phyloP scores from a whole-genome alignment of 2,329 filamentous ascomycete species.

The Penicillium olsonii region DNA sequence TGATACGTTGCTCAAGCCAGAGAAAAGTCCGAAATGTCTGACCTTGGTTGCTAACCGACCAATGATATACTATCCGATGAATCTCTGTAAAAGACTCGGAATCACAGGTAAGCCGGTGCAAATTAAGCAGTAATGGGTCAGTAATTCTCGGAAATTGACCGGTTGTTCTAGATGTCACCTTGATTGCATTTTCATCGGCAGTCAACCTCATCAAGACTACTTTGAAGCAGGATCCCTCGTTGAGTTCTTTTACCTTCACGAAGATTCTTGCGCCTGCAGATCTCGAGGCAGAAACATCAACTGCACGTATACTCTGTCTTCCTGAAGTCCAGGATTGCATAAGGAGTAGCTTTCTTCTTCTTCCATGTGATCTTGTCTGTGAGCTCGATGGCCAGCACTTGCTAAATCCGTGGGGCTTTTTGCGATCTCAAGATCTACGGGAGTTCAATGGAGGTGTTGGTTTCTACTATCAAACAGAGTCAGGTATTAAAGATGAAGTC shows the following conservation, averaged over 20 bases:
- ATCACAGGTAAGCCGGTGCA: background rate
- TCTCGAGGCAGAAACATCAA: background rate
- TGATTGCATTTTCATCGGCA: background rate
- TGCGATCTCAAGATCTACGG: background rate
- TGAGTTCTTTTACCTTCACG: background rate
- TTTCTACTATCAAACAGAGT: background rate
- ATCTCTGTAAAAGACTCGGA: background rate
- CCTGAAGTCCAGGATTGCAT: conserved; percentile 2
- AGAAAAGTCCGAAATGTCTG: conserved; percentile 1
- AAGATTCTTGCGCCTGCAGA: background rate
- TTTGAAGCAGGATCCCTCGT: background rate
- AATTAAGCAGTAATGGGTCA: background rate
- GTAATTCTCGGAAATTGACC: background rate
- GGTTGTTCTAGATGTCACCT: conserved; percentile 1
- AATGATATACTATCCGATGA: conserved; percentile 1
- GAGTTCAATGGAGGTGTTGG: background rate
- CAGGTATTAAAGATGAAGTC: background rate
- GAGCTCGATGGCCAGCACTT: background rate
- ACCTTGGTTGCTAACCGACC: conserved; percentile 2
- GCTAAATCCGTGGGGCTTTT: background rate
- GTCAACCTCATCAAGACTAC: background rate
- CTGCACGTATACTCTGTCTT: conserved; percentile 2
- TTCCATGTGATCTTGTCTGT: conserved; percentile 6
- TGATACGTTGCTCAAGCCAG: background rate
- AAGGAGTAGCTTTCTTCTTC: background rate